These are phyloP conservation scores for Colletotrichum neosansevieriae DNA, from an alignment of 2,329 filamentous ascomycete genomes.

Conservation along the genomic window DNA sequence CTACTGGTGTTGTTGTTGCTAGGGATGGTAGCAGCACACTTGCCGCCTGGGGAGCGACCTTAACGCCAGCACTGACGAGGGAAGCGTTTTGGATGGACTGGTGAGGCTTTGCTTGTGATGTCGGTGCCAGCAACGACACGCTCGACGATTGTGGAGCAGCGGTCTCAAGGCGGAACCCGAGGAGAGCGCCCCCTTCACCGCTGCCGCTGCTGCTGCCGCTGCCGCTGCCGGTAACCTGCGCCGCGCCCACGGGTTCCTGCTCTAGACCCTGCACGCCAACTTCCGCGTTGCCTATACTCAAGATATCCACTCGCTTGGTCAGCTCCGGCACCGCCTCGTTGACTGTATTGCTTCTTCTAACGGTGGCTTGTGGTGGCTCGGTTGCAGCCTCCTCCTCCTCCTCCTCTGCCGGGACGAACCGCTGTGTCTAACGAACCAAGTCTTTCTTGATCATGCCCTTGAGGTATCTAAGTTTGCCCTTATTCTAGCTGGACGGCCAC, in stretches of 20 bases:
- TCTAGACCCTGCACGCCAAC: background rate
- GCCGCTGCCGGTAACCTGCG: background rate
- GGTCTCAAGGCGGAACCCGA: background rate
- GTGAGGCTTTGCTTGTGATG: background rate
- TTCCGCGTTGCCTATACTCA: background rate
- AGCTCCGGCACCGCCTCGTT: background rate
- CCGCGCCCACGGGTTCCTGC: background rate
- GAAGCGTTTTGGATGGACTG: background rate
- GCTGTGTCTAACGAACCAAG: background rate
- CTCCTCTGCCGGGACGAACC: background rate
- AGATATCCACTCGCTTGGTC: background rate
- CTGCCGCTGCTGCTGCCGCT: background rate
- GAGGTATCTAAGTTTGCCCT: background rate
- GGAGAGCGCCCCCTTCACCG: background rate
- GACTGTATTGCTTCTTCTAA: background rate
- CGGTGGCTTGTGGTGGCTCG: background rate
- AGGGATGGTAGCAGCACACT: background rate
- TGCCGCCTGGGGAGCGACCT: background rate
- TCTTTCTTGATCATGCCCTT: background rate
- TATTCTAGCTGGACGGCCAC: background rate
- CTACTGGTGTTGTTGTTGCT: background rate
- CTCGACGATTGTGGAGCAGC: background rate
- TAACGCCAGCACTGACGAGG: background rate
- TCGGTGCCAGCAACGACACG: background rate
- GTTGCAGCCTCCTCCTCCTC: background rate